Evolutionary conservation across 352 stramenopile species (phyloP), one percentile per base, ranked within the genome.

Genomic region (Pythium sp.): DNA sequence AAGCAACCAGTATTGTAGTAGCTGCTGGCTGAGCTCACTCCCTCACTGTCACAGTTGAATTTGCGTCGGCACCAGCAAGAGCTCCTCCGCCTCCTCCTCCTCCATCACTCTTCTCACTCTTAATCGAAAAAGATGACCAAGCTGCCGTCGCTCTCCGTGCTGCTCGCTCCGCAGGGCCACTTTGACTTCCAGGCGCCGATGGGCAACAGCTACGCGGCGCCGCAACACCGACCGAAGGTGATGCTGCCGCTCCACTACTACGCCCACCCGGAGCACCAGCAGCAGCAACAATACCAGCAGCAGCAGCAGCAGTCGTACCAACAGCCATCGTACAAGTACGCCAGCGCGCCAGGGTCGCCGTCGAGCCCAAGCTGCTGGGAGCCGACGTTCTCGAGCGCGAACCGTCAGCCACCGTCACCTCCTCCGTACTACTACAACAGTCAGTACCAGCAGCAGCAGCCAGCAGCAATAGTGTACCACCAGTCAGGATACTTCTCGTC

Each of bases 141-240:
- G 55, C 63, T 68, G 28, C 63, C 63, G 38, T 57, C 63, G 38
- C 63, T 68, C 63, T 68, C 63, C 2, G 63, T 68, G 63, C 63
- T 68, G 20, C 63, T 68, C 38, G 54, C 63, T 28, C 63, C 63
- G 22, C 63, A 59, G 28, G 63, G 51, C 2, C 54, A 28, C 30
- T 55, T 49, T 24, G 28, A 34, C 20, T 46, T 65, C 28, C 60
- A 41, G 30, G 12, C 56, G 4, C 28, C 32, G 9, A 11, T 7
- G 9, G 14, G 9, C 11, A 32, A 20, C 56, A n/a, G 18, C 55
- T 12, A 26, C 20, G 20, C 5, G 7, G 6, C 15, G 5, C 43
- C 5, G 43, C 43, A 51, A n/a, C 43, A 51, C 43, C 43, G 18
- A 24, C 43, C 43, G 43, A n/a, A 51, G 43, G 43, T 51, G 18